These are phyloP conservation scores for Setaria italica DNA, from an alignment of 202 grass and related monocot species.

Conservation along the genomic window DNA sequence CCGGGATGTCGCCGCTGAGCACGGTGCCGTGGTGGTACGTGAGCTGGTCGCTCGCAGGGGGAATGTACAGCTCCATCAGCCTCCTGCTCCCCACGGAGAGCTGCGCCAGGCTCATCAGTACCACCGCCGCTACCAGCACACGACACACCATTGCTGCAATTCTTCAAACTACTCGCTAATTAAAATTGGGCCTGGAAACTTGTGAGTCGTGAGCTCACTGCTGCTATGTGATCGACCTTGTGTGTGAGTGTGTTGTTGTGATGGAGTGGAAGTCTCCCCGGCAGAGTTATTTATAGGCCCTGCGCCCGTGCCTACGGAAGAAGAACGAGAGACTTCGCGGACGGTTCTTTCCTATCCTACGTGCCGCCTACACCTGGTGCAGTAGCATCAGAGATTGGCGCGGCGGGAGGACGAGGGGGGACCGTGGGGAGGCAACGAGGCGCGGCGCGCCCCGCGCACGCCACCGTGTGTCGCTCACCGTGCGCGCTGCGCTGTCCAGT, in stretches of 20 bases:
- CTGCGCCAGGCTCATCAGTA: conserved; percentile 47
- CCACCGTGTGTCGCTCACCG: conserved; percentile 49
- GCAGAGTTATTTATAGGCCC: conserved; percentile 39
- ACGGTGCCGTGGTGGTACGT: conserved; percentile 75
- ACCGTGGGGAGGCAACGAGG: conserved; percentile 37
- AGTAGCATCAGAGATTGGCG: not conserved
- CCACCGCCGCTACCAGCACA: conserved; percentile 7
- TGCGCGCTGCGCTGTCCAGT: conserved; percentile 48
- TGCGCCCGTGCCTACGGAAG: not conserved
- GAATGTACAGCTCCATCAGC: conserved; percentile 60
- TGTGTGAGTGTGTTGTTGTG: not conserved
- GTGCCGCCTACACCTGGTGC: conserved; percentile 4
- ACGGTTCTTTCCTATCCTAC: not conserved
- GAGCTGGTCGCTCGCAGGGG: conserved; percentile 59
- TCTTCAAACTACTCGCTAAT: not conserved
- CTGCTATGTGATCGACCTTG: not conserved
- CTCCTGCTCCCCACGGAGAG: conserved; percentile 54
- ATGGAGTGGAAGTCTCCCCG: not conserved
- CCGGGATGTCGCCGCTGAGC: conserved; percentile 67
- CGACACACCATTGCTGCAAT: conserved; percentile 31
- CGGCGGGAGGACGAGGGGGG: conserved; percentile 13
- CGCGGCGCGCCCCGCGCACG: conserved; percentile 33
- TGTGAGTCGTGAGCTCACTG: not conserved
- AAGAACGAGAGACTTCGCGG: conserved; percentile 19
- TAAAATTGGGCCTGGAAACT: not conserved